These are phyloP conservation scores for Chlorokybus atmophyticus DNA, from an alignment of 139 green algal genomes.

Conservation along the genomic window DNA sequence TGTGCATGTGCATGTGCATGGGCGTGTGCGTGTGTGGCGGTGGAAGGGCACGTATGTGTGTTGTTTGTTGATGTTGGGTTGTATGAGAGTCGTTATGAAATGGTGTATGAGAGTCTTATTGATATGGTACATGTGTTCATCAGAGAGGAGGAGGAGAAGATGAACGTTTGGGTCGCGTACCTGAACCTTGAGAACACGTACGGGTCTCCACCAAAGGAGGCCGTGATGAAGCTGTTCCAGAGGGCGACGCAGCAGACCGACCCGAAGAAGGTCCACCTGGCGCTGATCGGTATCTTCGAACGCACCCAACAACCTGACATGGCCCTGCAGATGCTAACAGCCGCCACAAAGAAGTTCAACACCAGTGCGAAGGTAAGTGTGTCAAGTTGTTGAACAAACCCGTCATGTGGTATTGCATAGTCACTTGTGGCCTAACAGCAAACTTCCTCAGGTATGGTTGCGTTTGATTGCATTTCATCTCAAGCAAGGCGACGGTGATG, in stretches of 20 bases:
- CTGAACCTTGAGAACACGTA: constrained; percentile 86
- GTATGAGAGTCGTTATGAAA: too few species aligned
- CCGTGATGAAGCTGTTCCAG: constrained; percentile 59
- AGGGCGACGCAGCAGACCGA: constrained; percentile 59
- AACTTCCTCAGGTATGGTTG: constrained; percentile 55
- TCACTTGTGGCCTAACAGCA: background rate
- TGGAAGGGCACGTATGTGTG: too few species aligned
- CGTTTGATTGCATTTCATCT: constrained; percentile 42
- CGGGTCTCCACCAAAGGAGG: constrained; percentile 54
- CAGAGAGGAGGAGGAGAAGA: constrained; percentile 55
- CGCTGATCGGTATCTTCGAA: constrained; percentile 51
- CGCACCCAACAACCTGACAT: constrained; percentile 37
- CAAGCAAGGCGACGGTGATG: constrained; percentile 20
- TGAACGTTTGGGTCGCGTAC: constrained; percentile 91
- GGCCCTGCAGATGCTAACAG: constrained; percentile 44
- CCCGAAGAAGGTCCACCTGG: constrained; percentile 67
- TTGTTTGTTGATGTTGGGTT: too few species aligned
- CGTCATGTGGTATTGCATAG: too few species aligned
- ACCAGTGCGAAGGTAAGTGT: constrained; percentile 62
- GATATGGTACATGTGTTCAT: too few species aligned
- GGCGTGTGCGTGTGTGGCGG: too few species aligned
- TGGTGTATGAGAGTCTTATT: too few species aligned
- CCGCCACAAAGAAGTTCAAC: constrained; percentile 68
- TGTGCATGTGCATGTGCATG: too few species aligned
- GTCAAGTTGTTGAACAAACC: too few species aligned